Evolutionary conservation across 139 green algal genomes (phyloP).

Genomic region (Micromonas commoda): DNA sequence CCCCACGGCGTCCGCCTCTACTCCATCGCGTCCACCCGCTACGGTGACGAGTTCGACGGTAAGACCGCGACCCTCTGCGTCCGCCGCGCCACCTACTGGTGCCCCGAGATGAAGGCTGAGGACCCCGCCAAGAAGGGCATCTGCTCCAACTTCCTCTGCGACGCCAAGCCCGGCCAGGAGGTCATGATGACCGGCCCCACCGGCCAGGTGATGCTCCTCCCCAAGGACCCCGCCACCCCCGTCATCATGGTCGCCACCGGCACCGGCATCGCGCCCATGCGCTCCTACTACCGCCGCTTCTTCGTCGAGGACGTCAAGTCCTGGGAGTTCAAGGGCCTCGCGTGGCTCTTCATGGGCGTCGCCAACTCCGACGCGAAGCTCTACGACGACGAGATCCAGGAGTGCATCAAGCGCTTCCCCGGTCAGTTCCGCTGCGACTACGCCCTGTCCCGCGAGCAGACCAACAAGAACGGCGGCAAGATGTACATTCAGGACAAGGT

Average conservation of each 20-base stretch:
- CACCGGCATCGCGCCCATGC: conserved; percentile 96
- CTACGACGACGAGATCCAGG: conserved; percentile 93
- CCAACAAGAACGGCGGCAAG: conserved; percentile 86
- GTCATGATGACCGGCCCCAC: conserved; percentile 94
- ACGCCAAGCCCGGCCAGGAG: conserved; percentile 81
- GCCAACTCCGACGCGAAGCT: conserved; percentile 93
- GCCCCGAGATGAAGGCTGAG: conserved; percentile 78
- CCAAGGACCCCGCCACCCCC: conserved; percentile 78
- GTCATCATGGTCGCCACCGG: conserved; percentile 98
- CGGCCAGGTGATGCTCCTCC: conserved; percentile 91
- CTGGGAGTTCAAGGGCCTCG: conserved; percentile 90
- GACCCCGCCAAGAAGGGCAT: conserved; percentile 96
- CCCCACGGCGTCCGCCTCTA: conserved; percentile 92
- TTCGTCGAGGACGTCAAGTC: conserved; percentile 90
- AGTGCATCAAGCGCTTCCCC: conserved; percentile 53
- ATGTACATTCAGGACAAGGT: conserved; percentile 93
- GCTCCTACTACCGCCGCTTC: conserved; percentile 87
- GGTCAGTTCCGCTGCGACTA: conserved; percentile 96
- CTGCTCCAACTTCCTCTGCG: conserved; percentile 99
- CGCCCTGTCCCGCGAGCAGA: conserved; percentile 83
- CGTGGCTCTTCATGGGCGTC: conserved; percentile 99
- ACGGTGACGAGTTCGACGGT: conserved; percentile 93
- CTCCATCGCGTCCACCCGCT: conserved; percentile 93
- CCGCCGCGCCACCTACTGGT: conserved; percentile 81
- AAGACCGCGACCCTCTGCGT: conserved; percentile 93